Conservation (phyloP, 495 filamentous ascomycete genomes). For the Neurospora discreta region DNA sequence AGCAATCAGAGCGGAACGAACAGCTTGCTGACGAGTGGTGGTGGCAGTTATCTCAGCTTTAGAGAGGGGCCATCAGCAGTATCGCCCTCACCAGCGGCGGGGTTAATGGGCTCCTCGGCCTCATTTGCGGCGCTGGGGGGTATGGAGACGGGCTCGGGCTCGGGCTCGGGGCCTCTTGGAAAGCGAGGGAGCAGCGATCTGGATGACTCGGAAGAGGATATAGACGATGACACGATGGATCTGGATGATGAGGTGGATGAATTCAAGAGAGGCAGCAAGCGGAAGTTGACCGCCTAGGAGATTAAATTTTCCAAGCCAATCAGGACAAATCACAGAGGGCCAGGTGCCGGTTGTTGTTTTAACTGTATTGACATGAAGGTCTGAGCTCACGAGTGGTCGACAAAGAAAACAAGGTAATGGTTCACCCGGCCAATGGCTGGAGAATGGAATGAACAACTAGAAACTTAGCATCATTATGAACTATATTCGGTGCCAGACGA, state of each 20-base stretch:
- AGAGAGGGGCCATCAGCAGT: background rate
- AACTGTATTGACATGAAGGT: background rate
- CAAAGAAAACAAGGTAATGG: background rate
- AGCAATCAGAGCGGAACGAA: slow-evolving; percentile 1
- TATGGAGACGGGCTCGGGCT: slow-evolving; percentile 8
- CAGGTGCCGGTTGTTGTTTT: background rate
- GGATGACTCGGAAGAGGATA: slow-evolving; percentile 40
- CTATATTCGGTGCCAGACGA: background rate
- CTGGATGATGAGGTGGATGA: slow-evolving; percentile 24
- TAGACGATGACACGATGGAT: slow-evolving; percentile 35
- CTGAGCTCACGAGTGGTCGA: background rate
- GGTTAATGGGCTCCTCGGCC: background rate
- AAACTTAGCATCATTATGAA: background rate
- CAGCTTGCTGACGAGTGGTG: slow-evolving; percentile 17
- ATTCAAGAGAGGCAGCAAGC: slow-evolving; percentile 25
- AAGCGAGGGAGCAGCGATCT: slow-evolving; percentile 36
- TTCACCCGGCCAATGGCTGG: background rate
- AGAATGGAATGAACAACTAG: background rate
- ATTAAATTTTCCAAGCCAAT: background rate
- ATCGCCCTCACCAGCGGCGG: slow-evolving; percentile 15
- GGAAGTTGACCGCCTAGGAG: slow-evolving; percentile 18
- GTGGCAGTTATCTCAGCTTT: slow-evolving; percentile 1
- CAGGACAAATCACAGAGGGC: background rate
- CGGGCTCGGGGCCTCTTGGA: slow-evolving; percentile 12
- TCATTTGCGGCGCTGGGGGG: slow-evolving; percentile 2